Base-by-base conservation (phyloP, 192 early-diverging fungal genomes). In the Tieghemiomyces parasiticus region DNA sequence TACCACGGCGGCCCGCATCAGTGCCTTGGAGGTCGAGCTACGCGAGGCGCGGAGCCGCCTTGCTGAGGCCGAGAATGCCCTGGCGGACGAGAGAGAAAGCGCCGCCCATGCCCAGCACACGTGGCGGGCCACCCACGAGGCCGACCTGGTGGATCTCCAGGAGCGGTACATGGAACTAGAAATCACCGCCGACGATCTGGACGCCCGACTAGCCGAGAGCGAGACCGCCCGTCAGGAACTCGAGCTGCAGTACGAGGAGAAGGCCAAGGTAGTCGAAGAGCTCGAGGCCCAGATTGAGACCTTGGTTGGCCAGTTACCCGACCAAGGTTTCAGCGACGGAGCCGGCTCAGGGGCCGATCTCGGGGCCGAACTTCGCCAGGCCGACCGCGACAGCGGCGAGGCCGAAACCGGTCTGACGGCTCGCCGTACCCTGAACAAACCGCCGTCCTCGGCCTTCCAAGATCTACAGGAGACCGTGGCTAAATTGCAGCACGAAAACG, bases 381-480 rank as follows among this genome's bases (percentile, higher is more conserved):
- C 55, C 10, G n/a, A n/a, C n/a, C n/a, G n/a, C n/a, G n/a, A n/a
- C n/a, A n/a, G n/a, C n/a, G n/a, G n/a, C n/a, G n/a, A n/a, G n/a
- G n/a, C n/a, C n/a, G n/a, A n/a, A n/a, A n/a, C n/a, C n/a, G n/a
- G n/a, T n/a, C n/a, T n/a, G n/a, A n/a, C n/a, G n/a, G n/a, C n/a
- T n/a, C n/a, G n/a, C n/a, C n/a, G n/a, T n/a, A n/a, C n/a, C n/a
- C n/a, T n/a, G n/a, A n/a, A n/a, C n/a, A n/a, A n/a, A n/a, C n/a
- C n/a, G n/a, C n/a, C n/a, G n/a, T 20, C 55, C 8, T 58, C 55
- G 19, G 35, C 55, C 1, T 58, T 58, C 33, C 55, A 58, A 20
- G 55, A 58, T 20, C 55, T 58, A 12, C 55, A 58, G n/a, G 55
- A 58, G 10, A 38, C 55, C 10, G 55, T 58, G 55, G 32, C 55